Percentiles rank a stretch among this genome's conserved stretches.
phyloP scores from a whole-genome alignment of 2,329 filamentous ascomycete genomes.

The Penicillium sp. region DNA sequence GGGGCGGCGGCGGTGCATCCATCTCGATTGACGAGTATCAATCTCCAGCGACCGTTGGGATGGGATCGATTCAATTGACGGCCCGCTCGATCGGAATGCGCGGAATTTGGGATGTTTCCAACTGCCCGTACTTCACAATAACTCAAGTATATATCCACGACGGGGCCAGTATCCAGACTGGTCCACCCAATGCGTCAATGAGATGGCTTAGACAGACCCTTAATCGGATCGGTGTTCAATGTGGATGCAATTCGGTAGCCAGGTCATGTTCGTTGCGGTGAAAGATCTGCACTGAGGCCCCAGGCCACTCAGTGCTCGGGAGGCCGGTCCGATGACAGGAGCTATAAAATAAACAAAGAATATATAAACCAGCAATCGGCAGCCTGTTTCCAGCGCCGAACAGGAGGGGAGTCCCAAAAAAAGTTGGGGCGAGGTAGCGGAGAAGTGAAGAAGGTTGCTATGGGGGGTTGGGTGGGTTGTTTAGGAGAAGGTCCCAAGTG shows the following conservation, averaged over 20 bases:
- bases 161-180: background rate
- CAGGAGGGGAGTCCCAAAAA: constrained; percentile 8
- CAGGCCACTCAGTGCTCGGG: constrained; percentile 33
- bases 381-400: background rate
- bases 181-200: background rate
- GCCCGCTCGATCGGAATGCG: background rate
- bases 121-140: background rate
- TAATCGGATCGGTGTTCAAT: constrained; percentile 19
- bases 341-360: background rate
- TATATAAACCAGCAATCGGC: background rate
- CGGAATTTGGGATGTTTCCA: background rate
- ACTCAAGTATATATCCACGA: background rate
- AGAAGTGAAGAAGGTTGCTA: constrained; percentile 14
- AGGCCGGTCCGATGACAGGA: constrained; percentile 7
- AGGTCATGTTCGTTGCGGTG: constrained; percentile 35
- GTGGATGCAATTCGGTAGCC: constrained; percentile 18
- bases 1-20: constrained; percentile 66
- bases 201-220: background rate
- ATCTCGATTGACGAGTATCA: constrained; percentile 21
- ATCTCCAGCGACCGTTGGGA: background rate
- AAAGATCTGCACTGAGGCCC: constrained; percentile 34
- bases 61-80: background rate
- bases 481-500: constrained; percentile 19
- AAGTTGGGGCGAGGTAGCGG: constrained; percentile 5
- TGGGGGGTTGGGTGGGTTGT: constrained; percentile 18